Evolutionary conservation across 78 protist species (phyloP), one percentile per base, ranked within the genome.

Genomic region (Blattamonas nauphoetae): DNA sequence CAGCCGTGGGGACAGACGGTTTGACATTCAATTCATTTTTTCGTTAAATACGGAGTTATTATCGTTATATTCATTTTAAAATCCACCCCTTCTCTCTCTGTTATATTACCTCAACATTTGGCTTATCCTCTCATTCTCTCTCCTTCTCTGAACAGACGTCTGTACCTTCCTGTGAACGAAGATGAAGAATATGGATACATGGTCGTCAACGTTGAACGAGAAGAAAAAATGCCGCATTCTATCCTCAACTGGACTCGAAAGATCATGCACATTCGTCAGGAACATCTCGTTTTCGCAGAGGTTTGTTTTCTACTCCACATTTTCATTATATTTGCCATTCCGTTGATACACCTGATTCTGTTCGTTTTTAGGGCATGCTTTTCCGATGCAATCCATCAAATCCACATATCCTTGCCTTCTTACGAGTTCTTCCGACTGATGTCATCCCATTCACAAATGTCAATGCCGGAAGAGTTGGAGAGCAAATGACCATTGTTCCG

Each of bases 81-180:
- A n/a, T n/a, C n/a, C n/a, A 46, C 11, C 71, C 71, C 71, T 46
- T 6, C 6, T 46, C 71, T 6, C n/a, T 4, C 80, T 2, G 80
- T 38, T 38, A 11, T 42, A n/a, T 82, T 36, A 87, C 85, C 36
- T 35, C 86, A 11, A 91, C 91, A 33, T 86, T 91, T 85, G 93
- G 91, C 33, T 93, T 92, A 29, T 93, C 91, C 63, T 91, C 95
- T 0, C 44, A 80, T 1, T 85, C 87, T 1, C 2, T 3, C 6
- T 84, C 85, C 35, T 46, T n/a, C n/a, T 29, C 38, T n/a, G 44
- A 79, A 2, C 45, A 32, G 1, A 41, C 2, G 21, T 87, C 91
- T 0, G 92, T 90, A 0, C 6, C 43, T 79, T 4, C 83, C 83
- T 6, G 42, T 21, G 83, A 11, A 32, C 45, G 4, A 4, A 5